phyloP scores from a whole-genome alignment of 805 yeast genomes.

The Yarrowia sp. region DNA sequence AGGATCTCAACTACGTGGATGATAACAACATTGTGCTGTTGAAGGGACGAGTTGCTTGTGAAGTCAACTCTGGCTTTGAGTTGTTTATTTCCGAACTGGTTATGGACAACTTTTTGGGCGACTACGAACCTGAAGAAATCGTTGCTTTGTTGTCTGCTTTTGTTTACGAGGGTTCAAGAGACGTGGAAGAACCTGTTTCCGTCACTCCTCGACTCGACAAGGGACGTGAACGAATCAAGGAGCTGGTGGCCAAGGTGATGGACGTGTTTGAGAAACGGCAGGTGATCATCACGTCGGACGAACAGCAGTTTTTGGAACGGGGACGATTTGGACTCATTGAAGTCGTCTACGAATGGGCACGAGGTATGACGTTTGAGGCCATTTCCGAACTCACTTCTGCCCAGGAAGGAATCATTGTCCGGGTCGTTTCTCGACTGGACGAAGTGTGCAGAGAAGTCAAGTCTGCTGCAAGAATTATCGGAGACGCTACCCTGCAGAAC shows the following conservation, averaged over 20 bases:
- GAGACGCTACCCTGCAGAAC: conserved; percentile 82
- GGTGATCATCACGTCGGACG: conserved; percentile 77
- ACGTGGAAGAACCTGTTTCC: conserved; percentile 59
- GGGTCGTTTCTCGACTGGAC: conserved; percentile 91
- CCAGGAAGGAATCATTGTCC: conserved; percentile 93
- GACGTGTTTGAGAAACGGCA: conserved; percentile 62
- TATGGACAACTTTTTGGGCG: conserved; percentile 86
- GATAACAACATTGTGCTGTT: conserved; percentile 64
- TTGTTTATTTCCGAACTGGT: conserved; percentile 82
- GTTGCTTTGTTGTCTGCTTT: conserved; percentile 92
- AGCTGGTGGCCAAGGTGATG: conserved; percentile 62
- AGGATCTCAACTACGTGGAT: conserved; percentile 78
- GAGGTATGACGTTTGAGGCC: conserved; percentile 86
- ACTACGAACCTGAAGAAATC: conserved; percentile 91
- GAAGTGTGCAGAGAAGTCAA: conserved; percentile 94
- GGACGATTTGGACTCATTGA: conserved; percentile 87
- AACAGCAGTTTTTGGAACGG: conserved; percentile 74
- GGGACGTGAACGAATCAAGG: conserved; percentile 57
- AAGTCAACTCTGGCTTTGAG: conserved; percentile 76
- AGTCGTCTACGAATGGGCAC: conserved; percentile 97
- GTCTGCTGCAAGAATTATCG: conserved; percentile 90
- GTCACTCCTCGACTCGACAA: conserved; percentile 78
- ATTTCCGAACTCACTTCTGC: conserved; percentile 86
- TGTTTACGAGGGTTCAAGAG: conserved; percentile 83
- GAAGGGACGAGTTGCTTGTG: conserved; percentile 93